phyloP scores from a whole-genome alignment of 306 rosid species.

The Vigna radiata region DNA sequence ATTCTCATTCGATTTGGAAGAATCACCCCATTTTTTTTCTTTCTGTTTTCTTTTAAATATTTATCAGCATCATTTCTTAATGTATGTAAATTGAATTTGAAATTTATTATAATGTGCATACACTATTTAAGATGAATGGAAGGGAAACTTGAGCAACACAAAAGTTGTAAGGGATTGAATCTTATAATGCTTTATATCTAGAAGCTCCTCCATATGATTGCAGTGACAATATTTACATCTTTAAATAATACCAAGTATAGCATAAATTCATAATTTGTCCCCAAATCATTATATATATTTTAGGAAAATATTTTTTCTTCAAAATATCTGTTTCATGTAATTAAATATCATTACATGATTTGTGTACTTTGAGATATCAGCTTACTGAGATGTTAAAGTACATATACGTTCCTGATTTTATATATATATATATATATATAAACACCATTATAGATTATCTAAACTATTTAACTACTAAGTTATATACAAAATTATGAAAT shows the following conservation, averaged over 20 bases:
- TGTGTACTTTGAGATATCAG: too few species aligned
- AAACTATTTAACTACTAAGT: too few species aligned
- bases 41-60: not conserved
- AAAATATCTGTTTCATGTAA: too few species aligned
- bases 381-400: too few species aligned
- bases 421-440: too few species aligned
- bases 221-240: not conserved
- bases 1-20: conserved; percentile 60
- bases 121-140: not conserved
- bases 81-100: not conserved
- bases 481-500: too few species aligned
- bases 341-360: too few species aligned
- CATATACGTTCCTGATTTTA: too few species aligned
- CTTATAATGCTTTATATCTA: not conserved
- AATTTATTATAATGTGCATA: not conserved
- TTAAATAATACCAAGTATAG: not conserved
- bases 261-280: too few species aligned
- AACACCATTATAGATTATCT: too few species aligned
- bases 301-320: too few species aligned
- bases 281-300: too few species aligned
- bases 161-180: not conserved
- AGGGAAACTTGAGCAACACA: not conserved
- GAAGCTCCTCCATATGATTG: not conserved
- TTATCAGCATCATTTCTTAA: not conserved
- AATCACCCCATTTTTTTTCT: conserved; percentile 8